phyloP scores from a whole-genome alignment of 495 filamentous ascomycete genomes.

The Penicillium argentinense region DNA sequence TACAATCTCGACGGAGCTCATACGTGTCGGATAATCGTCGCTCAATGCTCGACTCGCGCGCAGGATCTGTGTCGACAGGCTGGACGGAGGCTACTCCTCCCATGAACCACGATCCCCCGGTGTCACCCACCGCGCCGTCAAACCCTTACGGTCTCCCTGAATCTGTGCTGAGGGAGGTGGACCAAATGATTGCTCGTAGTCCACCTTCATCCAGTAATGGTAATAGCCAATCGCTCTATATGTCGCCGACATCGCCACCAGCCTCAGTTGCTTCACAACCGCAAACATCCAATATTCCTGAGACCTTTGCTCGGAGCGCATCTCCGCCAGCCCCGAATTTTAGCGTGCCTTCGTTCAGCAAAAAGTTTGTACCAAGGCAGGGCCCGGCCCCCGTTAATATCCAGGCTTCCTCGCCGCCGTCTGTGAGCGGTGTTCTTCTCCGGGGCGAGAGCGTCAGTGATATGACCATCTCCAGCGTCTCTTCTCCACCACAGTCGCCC shows the following conservation, averaged over 20 bases:
- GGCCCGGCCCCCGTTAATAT: slow-evolving; percentile 13
- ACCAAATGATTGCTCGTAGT: slow-evolving; percentile 17
- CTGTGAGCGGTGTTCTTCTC: slow-evolving; percentile 15
- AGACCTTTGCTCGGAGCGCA: slow-evolving; percentile 30
- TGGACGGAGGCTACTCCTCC: slow-evolving; percentile 28
- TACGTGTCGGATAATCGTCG: slow-evolving; percentile 33
- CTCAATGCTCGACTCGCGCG: slow-evolving; percentile 32
- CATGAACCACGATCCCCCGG: slow-evolving; percentile 10
- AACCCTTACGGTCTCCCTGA: slow-evolving; percentile 1
- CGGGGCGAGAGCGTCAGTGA: slow-evolving; percentile 21
- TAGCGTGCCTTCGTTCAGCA: slow-evolving; percentile 52
- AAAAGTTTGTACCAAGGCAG: slow-evolving; percentile 34
- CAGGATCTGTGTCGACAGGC: slow-evolving; percentile 32
- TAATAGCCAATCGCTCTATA: slow-evolving; percentile 29
- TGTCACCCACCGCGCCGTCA: slow-evolving; percentile 6
- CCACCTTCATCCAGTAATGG: slow-evolving; percentile 25
- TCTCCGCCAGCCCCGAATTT: slow-evolving; percentile 51
- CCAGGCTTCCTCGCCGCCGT: slow-evolving; percentile 19
- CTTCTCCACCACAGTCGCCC: slow-evolving; percentile 42
- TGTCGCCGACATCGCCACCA: slow-evolving; percentile 6
- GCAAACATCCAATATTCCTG: slow-evolving; percentile 26
- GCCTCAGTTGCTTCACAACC: slow-evolving; percentile 9
- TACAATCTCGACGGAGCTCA: slow-evolving; percentile 31
- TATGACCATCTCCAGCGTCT: slow-evolving; percentile 23
- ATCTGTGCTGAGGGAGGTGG: slow-evolving; percentile 9